A percentile compares a stretch with the other conserved stretches of the same genome.
Evolutionary conservation across 2,329 filamentous ascomycete genomes (phyloP).

Genomic region (Calonectria leucothoes): DNA sequence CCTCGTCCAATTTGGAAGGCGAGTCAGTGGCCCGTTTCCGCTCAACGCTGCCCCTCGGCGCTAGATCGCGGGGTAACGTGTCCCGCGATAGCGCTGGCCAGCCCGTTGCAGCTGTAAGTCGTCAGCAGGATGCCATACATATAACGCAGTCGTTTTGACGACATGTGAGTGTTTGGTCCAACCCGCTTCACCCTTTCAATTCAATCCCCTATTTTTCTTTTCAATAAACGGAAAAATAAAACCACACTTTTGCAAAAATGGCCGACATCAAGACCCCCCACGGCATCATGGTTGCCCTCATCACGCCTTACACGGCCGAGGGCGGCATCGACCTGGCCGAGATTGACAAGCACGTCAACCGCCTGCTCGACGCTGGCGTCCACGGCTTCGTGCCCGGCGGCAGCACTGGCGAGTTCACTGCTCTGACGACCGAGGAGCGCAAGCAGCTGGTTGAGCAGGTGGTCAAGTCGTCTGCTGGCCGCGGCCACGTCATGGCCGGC

Average conservation of each 20-base stretch:
- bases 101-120: neutral
- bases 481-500: slow-evolving; percentile 55
- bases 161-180: neutral
- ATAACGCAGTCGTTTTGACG: slow-evolving; percentile 7
- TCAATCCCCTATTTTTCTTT: neutral
- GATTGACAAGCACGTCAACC: slow-evolving; percentile 55
- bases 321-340: slow-evolving; percentile 50
- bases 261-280: slow-evolving; percentile 38
- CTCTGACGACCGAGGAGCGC: slow-evolving; percentile 55
- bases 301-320: slow-evolving; percentile 60
- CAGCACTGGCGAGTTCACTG: slow-evolving; percentile 61
- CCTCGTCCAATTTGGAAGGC: slow-evolving; percentile 25
- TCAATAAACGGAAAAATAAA: neutral
- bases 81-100: neutral
- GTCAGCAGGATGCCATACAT: neutral
- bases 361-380: slow-evolving; percentile 56
- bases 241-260: slow-evolving; percentile 24
- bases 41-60: neutral
- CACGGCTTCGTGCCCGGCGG: slow-evolving; percentile 63
- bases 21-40: neutral
- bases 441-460: slow-evolving; percentile 54
- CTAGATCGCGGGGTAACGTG: slow-evolving; percentile 26
- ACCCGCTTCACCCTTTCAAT: neutral
- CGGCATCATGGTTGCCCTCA: slow-evolving; percentile 61
- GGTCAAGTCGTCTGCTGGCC: slow-evolving; percentile 50